Percentiles rank a stretch among this genome's conserved stretches.
Conservation (phyloP, 2,329 filamentous ascomycete genomes). For the Paradendryphiella salina region DNA sequence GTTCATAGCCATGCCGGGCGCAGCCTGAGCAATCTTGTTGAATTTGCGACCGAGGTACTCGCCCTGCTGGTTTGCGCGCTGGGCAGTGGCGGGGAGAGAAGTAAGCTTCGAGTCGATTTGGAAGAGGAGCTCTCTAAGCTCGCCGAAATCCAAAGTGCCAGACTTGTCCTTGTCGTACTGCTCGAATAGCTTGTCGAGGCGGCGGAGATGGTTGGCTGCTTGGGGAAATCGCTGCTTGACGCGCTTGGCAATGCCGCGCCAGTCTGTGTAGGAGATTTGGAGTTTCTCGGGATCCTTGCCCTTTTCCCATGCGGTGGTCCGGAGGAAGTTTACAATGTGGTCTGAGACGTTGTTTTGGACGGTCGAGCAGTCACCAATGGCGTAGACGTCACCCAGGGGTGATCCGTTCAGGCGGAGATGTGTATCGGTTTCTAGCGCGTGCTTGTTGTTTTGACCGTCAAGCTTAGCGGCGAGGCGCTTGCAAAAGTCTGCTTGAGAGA, state of each 20-base stretch:
- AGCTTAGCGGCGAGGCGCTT: constrained; percentile 78
- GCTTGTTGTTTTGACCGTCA: constrained; percentile 78
- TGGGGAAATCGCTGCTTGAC: constrained; percentile 92
- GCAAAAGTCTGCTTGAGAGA: constrained; percentile 80
- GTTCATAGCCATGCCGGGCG: constrained; percentile 75
- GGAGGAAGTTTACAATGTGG: constrained; percentile 86
- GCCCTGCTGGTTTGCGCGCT: constrained; percentile 95
- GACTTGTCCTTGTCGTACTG: constrained; percentile 92
- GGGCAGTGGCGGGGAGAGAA: constrained; percentile 89
- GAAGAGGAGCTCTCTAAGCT: constrained; percentile 81
- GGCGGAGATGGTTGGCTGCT: constrained; percentile 80
- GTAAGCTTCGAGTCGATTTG: constrained; percentile 96
- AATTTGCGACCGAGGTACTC: constrained; percentile 91
- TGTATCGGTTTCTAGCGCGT: constrained; percentile 91
- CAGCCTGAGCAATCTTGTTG: constrained; percentile 81
- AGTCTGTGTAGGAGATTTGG: constrained; percentile 83
- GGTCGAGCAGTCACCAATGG: constrained; percentile 92
- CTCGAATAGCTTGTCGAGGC: constrained; percentile 87
- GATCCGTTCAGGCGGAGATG: constrained; percentile 88
- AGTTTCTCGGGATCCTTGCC: constrained; percentile 89
- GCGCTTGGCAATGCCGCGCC: constrained; percentile 79
- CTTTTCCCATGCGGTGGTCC: constrained; percentile 86
- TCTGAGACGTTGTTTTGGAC: constrained; percentile 97
- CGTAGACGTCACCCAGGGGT: constrained; percentile 91
- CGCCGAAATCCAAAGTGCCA: constrained; percentile 90